These are phyloP conservation scores for Triglochin maritima DNA, from an alignment of 106 monocot genomes.

Conservation along the genomic window DNA sequence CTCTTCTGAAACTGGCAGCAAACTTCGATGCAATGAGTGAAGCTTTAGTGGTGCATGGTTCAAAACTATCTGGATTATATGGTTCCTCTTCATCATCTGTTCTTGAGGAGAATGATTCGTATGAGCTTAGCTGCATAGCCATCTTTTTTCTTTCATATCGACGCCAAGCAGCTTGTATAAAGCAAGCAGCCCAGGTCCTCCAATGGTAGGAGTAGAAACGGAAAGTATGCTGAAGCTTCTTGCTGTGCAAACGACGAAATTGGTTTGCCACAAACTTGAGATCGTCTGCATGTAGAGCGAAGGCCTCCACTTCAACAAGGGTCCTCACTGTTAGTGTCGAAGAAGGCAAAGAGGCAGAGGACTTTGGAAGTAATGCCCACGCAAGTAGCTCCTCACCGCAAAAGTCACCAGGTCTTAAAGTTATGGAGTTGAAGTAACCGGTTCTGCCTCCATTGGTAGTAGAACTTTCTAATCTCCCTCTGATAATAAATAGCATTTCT, in stretches of 20 bases:
- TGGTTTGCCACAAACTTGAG: conserved; percentile 80
- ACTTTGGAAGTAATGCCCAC: conserved; percentile 65
- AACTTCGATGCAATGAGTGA: conserved; percentile 1
- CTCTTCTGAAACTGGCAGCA: conserved; percentile 17
- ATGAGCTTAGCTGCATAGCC: conserved; percentile 26
- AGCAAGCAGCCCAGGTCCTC: conserved; percentile 66
- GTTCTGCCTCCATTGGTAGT: conserved; percentile 74
- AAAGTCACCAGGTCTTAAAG: conserved; percentile 56
- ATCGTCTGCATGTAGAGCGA: conserved; percentile 59
- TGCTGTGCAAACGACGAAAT: conserved; percentile 64
- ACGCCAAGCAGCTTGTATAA: conserved; percentile 73
- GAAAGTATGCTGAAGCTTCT: conserved; percentile 66
- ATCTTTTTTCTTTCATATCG: conserved; percentile 47
- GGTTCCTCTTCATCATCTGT: conserved; percentile 7
- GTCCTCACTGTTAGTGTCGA: conserved; percentile 51
- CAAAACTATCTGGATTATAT: conserved; percentile 4
- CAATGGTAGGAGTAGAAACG: conserved; percentile 76
- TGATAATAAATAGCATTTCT: conserved; percentile 75
- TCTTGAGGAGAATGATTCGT: conserved; percentile 2
- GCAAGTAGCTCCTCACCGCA: conserved; percentile 69
- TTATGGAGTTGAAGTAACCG: conserved; percentile 73
- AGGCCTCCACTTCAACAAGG: conserved; percentile 60
- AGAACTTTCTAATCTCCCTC: conserved; percentile 64
- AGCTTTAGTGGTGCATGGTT: not conserved
- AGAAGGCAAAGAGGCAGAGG: conserved; percentile 39